Percentiles rank a stretch among this genome's conserved stretches.
Evolutionary conservation across 2,329 filamentous ascomycete species (phyloP).

Genomic region (Chrysoporthe deuterocubensis): DNA sequence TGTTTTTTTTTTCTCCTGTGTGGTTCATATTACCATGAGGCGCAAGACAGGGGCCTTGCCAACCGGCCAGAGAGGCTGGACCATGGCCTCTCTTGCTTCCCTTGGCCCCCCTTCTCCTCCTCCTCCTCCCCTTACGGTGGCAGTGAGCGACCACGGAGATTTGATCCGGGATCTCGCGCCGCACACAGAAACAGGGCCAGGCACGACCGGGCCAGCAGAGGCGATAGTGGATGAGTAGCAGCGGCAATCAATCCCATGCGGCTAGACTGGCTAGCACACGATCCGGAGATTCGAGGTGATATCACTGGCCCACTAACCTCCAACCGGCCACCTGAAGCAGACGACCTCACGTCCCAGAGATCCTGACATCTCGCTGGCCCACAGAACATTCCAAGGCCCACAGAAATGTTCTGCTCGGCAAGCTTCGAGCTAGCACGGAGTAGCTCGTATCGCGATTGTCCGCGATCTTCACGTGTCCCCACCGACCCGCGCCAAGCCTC

Average conservation of each 20-base stretch:
- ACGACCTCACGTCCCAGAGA: slow-evolving; percentile 22
- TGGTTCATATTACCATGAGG: slow-evolving; percentile 1
- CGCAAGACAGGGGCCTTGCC: neutral
- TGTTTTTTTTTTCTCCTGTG: neutral
- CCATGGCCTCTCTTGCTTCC: neutral
- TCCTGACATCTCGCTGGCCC: slow-evolving; percentile 24
- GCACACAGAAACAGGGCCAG: neutral
- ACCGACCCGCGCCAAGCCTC: slow-evolving; percentile 15
- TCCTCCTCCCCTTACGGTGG: neutral
- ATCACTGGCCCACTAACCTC: slow-evolving; percentile 8
- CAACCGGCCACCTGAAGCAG: slow-evolving; percentile 18
- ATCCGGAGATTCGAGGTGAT: slow-evolving; percentile 17
- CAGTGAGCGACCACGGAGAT: slow-evolving; percentile 10
- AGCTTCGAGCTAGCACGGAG: slow-evolving; percentile 1
- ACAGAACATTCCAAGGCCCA: slow-evolving; percentile 21
- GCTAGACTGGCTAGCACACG: slow-evolving; percentile 9
- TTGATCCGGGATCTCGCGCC: slow-evolving; percentile 16
- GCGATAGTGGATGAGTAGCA: neutral
- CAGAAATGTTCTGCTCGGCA: slow-evolving; percentile 16
- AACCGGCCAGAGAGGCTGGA: neutral
- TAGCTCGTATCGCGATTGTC: slow-evolving; percentile 9
- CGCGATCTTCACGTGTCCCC: neutral
- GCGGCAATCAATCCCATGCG: slow-evolving; percentile 6
- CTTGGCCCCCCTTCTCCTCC: neutral
- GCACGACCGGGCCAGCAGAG: neutral